These are phyloP conservation scores for Polychaeton citri DNA, from an alignment of 2,329 filamentous ascomycete genomes.

Conservation along the genomic window DNA sequence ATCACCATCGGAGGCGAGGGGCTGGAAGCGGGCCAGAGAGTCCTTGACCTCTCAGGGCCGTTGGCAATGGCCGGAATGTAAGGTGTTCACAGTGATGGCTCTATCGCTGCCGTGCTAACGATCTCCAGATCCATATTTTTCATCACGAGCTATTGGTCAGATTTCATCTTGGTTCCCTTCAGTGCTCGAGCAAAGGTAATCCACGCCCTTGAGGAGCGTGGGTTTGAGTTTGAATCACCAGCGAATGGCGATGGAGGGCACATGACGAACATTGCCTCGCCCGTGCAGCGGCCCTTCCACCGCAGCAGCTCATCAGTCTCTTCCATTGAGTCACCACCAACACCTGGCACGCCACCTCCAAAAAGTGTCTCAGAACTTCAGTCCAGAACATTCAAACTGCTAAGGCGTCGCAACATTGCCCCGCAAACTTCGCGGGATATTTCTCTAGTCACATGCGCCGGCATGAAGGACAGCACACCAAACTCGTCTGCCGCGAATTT, in stretches of 20 bases:
- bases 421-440: conserved; percentile 58
- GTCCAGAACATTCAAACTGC: conserved; percentile 64
- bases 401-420: conserved; percentile 63
- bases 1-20: conserved; percentile 84
- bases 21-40: conserved; percentile 78
- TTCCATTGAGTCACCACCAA: conserved; percentile 31
- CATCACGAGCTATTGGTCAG: conserved; percentile 95
- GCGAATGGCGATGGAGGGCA: conserved; percentile 30
- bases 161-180: conserved; percentile 83
- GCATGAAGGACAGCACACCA: conserved; percentile 33
- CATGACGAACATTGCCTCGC: conserved; percentile 32
- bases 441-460: conserved; percentile 71
- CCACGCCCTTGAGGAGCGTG: conserved; percentile 59
- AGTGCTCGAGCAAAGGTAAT: conserved; percentile 63
- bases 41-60: conserved; percentile 82
- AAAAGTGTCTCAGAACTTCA: conserved; percentile 69
- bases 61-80: conserved; percentile 80
- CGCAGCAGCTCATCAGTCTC: conserved; percentile 31
- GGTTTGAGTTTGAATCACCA: conserved; percentile 70
- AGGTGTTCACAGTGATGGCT: conserved; percentile 15
- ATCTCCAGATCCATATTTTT: conserved; percentile 70
- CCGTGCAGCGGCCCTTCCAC: conserved; percentile 45
- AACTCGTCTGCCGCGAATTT: conserved; percentile 16
- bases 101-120: conserved; percentile 1
- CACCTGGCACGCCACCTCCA: conserved; percentile 60